phyloP scores from a whole-genome alignment of 176 grass and related monocot species.

The Tuctoria greenei region DNA sequence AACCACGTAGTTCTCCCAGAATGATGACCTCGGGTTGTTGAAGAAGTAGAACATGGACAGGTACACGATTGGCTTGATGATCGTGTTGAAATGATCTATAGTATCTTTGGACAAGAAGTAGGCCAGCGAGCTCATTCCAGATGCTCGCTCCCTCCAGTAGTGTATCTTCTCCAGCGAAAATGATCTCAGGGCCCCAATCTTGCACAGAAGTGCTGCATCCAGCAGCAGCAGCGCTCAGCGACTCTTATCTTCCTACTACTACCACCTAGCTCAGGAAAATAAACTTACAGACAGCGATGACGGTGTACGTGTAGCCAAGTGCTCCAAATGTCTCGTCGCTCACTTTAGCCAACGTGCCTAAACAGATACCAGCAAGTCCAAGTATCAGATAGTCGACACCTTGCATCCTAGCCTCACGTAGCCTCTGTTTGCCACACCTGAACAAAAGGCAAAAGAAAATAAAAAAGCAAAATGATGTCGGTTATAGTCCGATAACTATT shows the following conservation, averaged over 20 bases:
- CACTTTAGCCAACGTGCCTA: slow-evolving; percentile 87
- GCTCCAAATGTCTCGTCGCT: slow-evolving; percentile 83
- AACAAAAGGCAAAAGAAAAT: background rate
- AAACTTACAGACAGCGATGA: slow-evolving; percentile 92
- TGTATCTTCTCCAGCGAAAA: slow-evolving; percentile 84
- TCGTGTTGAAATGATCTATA: slow-evolving; percentile 82
- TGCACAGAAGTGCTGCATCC: slow-evolving; percentile 68
- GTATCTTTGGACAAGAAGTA: slow-evolving; percentile 88
- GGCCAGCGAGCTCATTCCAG: slow-evolving; percentile 82
- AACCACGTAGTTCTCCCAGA: slow-evolving; percentile 73
- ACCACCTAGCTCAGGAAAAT: background rate
- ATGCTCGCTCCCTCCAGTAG: slow-evolving; percentile 77
- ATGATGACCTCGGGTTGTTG: slow-evolving; percentile 85
- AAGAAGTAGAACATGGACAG: slow-evolving; percentile 98
- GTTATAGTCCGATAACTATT: background rate
- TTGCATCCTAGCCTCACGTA: slow-evolving; percentile 83
- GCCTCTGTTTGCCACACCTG: slow-evolving; percentile 79
- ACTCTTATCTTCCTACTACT: background rate
- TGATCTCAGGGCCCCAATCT: slow-evolving; percentile 82
- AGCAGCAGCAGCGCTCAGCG: slow-evolving; percentile 4
- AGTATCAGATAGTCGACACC: slow-evolving; percentile 82
- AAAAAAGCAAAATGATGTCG: background rate
- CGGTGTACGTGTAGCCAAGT: slow-evolving; percentile 83
- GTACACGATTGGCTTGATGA: slow-evolving; percentile 84
- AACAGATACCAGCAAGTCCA: slow-evolving; percentile 72